Conservation (phyloP, 106 monocot genomes). For the Dendrobium chrysotoxum region DNA sequence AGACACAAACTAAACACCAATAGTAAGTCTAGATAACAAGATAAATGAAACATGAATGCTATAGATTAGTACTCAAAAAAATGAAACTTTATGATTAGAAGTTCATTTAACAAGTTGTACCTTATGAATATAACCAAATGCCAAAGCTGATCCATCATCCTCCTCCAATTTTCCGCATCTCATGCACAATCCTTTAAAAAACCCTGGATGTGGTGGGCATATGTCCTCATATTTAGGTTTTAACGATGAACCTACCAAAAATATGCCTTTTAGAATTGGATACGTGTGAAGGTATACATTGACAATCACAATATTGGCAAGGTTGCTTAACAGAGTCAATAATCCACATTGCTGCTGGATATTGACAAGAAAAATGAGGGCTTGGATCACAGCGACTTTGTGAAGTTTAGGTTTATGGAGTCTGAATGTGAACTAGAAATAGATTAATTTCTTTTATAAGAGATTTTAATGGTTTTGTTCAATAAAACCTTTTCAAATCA, state of each 20-base stretch:
- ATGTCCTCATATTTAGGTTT: constrained; percentile 4
- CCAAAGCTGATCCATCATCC: constrained; percentile 44
- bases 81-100: neutral
- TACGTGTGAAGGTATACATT: neutral
- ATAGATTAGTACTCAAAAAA: neutral
- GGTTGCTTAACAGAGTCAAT: neutral
- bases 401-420: neutral
- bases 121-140: constrained; percentile 75
- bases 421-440: neutral
- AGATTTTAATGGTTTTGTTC: neutral
- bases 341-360: neutral
- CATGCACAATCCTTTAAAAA: constrained; percentile 52
- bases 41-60: too few relatives aligned
- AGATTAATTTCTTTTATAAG: neutral
- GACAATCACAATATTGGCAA: neutral
- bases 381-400: neutral
- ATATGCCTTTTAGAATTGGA: neutral
- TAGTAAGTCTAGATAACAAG: too few relatives aligned
- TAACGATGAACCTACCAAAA: constrained; percentile 11
- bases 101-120: constrained; percentile 11
- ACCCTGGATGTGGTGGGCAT: constrained; percentile 67
- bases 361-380: neutral
- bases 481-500: neutral
- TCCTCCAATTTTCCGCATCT: constrained; percentile 54
- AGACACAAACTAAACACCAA: too few relatives aligned